Evolutionary conservation across 176 grass and related monocot genomes (phyloP), one percentile per base, ranked within the genome.

Genomic region (Oryza longistaminata): DNA sequence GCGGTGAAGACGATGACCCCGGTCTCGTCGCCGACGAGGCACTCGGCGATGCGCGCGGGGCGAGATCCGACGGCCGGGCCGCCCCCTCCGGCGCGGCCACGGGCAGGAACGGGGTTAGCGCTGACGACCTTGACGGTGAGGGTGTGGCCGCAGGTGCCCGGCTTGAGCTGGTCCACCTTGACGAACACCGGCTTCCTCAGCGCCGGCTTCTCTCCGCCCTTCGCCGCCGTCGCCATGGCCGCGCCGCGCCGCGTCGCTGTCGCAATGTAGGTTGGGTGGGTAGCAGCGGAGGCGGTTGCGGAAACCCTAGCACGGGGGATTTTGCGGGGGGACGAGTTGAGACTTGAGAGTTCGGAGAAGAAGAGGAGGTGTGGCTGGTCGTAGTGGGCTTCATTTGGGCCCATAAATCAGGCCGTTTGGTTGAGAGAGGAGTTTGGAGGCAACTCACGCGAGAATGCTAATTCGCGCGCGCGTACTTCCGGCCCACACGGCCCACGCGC

Each of bases 1-100:
- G 82, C 82, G 29, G 82, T 84, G 82, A 84, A 84, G 42, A 84
- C 43, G 82, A 84, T 75, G 82, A 48, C 35, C 27, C 82, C 82
- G 4, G 71, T 84, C 82, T 84, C 82, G 26, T 84, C 82, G 5
- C 71, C 82, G 42, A 84, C 82, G 71, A 75, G 62, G 61, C 82
- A 84, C 71, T 84, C 71, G 13, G 71, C 82, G 9, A 84, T 79
- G 61, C 43, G 71, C 2, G 7, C 45, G 7, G 44, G 71, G 11
- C 71, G 71, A 42, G 70, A 50, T 8, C 80, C 52, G 1, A 16
- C 40, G 48, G 61, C 7, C 4, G 42, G 29, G 19, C 19, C 71
- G 27, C 60, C 43, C 2, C 60, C 34, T n/a, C 39, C 71, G 42
- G 11, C 60, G 0, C 81, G 71, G 4, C 11, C 81, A 14, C 81